Evolutionary conservation across 1,284 basidiomycete species (phyloP).

Genomic region (Microbotryum scabiosae): DNA sequence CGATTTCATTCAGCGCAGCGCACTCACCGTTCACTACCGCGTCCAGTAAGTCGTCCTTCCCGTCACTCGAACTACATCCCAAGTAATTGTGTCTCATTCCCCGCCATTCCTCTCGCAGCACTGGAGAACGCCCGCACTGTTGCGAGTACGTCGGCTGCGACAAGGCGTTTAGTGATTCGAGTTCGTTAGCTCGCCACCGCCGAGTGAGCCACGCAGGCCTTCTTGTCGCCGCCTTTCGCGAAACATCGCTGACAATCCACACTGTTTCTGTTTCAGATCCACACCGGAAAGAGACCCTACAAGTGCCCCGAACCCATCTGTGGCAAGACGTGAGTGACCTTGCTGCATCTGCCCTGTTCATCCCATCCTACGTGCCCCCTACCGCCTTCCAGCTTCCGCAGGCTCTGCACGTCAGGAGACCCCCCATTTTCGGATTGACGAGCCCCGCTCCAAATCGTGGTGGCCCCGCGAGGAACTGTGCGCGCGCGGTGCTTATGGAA

Average conservation of each 20-base stretch:
- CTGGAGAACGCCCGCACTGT: slow-evolving; percentile 50
- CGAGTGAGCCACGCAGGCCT: slow-evolving; percentile 6
- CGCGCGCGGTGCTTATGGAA: too few species aligned
- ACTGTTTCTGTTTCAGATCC: slow-evolving; percentile 5
- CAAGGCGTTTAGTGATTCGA: slow-evolving; percentile 50
- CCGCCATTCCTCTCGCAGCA: slow-evolving; percentile 34
- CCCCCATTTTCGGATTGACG: too few species aligned
- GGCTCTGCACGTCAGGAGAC: too few species aligned
- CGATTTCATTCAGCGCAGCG: slow-evolving; percentile 36
- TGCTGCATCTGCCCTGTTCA: background rate
- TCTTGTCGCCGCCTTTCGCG: background rate
- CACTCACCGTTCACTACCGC: slow-evolving; percentile 36
- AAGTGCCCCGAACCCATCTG: slow-evolving; percentile 35
- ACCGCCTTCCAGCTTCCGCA: too few species aligned
- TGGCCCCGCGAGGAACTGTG: too few species aligned
- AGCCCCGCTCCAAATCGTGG: too few species aligned
- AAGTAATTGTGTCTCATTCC: background rate
- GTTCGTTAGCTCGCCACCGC: slow-evolving; percentile 27
- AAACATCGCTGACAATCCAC: background rate
- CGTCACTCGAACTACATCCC: background rate
- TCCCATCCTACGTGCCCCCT: too few species aligned
- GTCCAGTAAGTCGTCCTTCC: slow-evolving; percentile 25
- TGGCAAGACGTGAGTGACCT: slow-evolving; percentile 30
- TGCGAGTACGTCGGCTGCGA: slow-evolving; percentile 43
- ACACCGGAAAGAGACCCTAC: slow-evolving; percentile 40